Evolutionary conservation across 1,284 basidiomycete species (phyloP).

Genomic region (Microstroma glucosiphilum): DNA sequence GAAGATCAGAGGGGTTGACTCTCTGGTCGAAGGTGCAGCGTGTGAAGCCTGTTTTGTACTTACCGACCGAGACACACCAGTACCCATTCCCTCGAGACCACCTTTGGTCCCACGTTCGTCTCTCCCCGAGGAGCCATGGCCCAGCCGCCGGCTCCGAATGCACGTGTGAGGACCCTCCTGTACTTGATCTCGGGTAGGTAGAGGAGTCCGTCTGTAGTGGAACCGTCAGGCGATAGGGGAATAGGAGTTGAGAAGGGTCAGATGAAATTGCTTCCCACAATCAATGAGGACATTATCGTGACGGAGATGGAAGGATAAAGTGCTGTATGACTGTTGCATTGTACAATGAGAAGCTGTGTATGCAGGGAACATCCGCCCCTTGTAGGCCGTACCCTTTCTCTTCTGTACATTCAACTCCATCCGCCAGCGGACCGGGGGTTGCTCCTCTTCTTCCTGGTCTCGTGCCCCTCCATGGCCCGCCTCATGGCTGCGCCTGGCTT

Average conservation of each 20-base stretch:
- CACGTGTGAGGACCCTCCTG: slow-evolving; percentile 80
- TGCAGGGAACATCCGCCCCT: too few relatives aligned
- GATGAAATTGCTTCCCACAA: too few relatives aligned
- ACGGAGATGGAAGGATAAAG: too few relatives aligned
- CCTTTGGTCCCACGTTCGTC: slow-evolving; percentile 66
- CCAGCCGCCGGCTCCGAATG: slow-evolving; percentile 96
- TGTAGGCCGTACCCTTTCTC: neutral
- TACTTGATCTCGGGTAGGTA: slow-evolving; percentile 99
- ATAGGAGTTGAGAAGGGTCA: neutral
- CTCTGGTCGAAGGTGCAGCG: too few relatives aligned
- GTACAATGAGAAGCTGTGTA: too few relatives aligned
- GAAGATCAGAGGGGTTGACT: neutral
- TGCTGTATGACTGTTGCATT: too few relatives aligned
- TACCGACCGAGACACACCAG: slow-evolving; percentile 86
- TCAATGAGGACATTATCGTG: too few relatives aligned
- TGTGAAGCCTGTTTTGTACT: slow-evolving; percentile 35
- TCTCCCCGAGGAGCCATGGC: slow-evolving; percentile 88
- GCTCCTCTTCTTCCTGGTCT: neutral
- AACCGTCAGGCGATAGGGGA: neutral
- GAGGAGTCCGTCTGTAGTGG: slow-evolving; percentile 70
- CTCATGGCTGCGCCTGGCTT: slow-evolving; percentile 4
- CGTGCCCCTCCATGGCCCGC: slow-evolving; percentile 1
- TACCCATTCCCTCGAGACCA: slow-evolving; percentile 90
- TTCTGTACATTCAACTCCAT: neutral
- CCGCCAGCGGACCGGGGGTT: neutral